A percentile compares a stretch with the other conserved stretches of the same genome.
Evolutionary conservation across 345 rosid species (phyloP).

Genomic region (Turnera subulata): DNA sequence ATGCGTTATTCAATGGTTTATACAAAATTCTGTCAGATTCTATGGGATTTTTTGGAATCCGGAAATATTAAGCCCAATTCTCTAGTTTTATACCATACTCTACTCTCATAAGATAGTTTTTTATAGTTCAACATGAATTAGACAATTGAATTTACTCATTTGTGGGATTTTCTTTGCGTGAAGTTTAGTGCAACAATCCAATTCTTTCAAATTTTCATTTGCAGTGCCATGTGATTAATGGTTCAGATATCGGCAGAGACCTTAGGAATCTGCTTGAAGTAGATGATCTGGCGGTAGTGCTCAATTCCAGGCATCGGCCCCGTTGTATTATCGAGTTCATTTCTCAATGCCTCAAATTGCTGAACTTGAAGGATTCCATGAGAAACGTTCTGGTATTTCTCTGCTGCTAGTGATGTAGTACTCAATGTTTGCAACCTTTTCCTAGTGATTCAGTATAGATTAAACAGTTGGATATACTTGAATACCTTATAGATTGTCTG

Average conservation of each 20-base stretch:
- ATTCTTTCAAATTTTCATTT: conserved; percentile 7
- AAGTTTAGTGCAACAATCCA: conserved; percentile 6
- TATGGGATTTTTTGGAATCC: no score
- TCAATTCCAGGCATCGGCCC: conserved; percentile 73
- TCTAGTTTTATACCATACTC: no score
- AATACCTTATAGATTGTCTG: no score
- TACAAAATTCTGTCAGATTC: no score
- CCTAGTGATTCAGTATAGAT: conserved; percentile 1
- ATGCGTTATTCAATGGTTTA: no score
- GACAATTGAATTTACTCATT: no score
- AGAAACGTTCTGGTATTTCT: conserved; percentile 56
- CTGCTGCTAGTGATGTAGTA: no score
- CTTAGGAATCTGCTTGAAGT: conserved; percentile 55
- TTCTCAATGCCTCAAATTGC: conserved; percentile 56
- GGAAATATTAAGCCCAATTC: no score
- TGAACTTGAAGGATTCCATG: conserved; percentile 58
- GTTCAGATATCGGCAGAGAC: conserved; percentile 66
- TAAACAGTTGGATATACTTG: neutral
- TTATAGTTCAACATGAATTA: no score
- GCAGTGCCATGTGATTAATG: conserved; percentile 82
- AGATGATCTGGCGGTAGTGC: conserved; percentile 69
- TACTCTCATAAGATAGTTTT: no score
- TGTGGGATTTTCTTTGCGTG: neutral
- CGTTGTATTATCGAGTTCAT: conserved; percentile 75
- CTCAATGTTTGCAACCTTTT: no score